Evolutionary conservation across 495 filamentous ascomycete species (phyloP), one percentile per base, ranked within the genome.

Genomic region (Xylaria sp.): DNA sequence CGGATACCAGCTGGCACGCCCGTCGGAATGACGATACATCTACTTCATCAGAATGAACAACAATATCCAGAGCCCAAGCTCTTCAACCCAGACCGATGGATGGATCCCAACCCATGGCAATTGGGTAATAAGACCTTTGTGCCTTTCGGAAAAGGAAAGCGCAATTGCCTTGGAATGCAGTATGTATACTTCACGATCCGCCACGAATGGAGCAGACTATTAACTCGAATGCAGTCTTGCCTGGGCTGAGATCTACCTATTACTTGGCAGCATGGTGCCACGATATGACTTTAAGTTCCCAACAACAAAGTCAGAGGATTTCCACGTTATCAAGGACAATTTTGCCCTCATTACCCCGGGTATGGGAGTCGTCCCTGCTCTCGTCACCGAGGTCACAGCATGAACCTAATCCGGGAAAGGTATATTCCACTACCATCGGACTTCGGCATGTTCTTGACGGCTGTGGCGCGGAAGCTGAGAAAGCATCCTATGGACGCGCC

Each of bases 61-160:
- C 15, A 71, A 15, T 80, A 76, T 71, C 82, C 79, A 4, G 71
- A 83, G 26, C 76, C 81, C 8, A 67, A 72, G 29, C 43, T 35
- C 2, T 85, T 82, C 71, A 72, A 77, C 19, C 83, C 82, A 0
- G 81, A 82, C 40, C 79, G 83, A 48, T 85, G 80, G 80, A 71
- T 83, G 31, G 74, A 76, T 43, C 67, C 68, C 24, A n/a, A 68
- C 24, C 21, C 53, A 12, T 41, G 62, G 48, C 41, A 67, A 29
- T 43, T 40, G 52, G 67, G 9, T 26, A 41, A 75, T 14, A 75
- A 70, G 71, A 67, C 59, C 8, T 74, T 72, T 33, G 70, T 50
- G 44, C 75, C 75, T 17, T 77, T 75, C 43, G 33, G 43, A 21
- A 68, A 61, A 57, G 75, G 75, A 19, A 68, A 41, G 37, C 46